These are phyloP conservation scores for Lyophyllum decastes DNA, from an alignment of 768 basidiomycete species.

Conservation along the genomic window DNA sequence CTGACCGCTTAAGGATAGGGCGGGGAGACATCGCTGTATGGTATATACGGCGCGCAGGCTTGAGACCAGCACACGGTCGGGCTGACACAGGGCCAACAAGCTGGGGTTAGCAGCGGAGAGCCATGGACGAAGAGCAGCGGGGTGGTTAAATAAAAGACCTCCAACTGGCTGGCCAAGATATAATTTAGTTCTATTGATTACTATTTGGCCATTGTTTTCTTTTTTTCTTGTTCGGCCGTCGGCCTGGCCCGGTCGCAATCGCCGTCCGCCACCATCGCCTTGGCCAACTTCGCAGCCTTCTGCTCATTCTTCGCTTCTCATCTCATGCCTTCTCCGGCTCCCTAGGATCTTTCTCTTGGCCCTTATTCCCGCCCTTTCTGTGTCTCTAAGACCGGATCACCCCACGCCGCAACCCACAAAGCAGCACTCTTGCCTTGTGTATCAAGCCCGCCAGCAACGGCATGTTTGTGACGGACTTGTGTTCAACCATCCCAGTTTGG, in stretches of 20 bases:
- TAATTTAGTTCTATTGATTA: conserved; percentile 13
- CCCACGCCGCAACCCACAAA: not conserved
- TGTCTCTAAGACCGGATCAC: not conserved
- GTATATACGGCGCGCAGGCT: not conserved
- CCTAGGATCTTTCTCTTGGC: not conserved
- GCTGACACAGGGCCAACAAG: not conserved
- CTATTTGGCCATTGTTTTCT: conserved; percentile 16
- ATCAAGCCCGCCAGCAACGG: not conserved
- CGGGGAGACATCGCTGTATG: conserved; percentile 39
- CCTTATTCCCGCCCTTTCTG: not conserved
- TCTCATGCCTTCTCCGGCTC: not conserved
- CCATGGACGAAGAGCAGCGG: conserved; percentile 9
- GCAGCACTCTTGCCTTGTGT: not conserved
- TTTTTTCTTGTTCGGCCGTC: conserved; percentile 2
- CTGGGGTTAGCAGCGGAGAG: conserved; percentile 18
- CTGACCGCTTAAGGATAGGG: conserved; percentile 59
- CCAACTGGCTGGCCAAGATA: not conserved
- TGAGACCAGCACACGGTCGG: not conserved
- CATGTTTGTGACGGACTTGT: not conserved
- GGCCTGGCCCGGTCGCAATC: conserved; percentile 9
- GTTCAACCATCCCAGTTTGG: not conserved
- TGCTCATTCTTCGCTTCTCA: conserved; percentile 6
- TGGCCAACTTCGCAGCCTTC: conserved; percentile 2
- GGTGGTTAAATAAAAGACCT: conserved; percentile 10
- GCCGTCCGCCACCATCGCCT: conserved; percentile 2